Evolutionary conservation across 2,329 filamentous ascomycete species (phyloP).

Genomic region (Arthroderma sp.): DNA sequence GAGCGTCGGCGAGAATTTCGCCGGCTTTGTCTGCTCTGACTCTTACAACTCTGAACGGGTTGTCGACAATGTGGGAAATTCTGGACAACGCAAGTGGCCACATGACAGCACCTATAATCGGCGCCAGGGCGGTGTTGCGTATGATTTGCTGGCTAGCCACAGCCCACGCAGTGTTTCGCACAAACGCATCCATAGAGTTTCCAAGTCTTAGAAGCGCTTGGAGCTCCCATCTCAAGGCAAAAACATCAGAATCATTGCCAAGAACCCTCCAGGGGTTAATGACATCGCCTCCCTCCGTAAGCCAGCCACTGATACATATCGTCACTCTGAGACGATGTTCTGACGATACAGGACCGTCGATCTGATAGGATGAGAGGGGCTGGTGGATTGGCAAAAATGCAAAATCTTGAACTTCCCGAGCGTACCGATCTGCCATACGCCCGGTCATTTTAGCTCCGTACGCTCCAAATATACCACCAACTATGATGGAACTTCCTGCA

Average conservation of each 20-base stretch:
- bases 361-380: slow-evolving; percentile 19
- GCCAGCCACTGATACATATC: slow-evolving; percentile 71
- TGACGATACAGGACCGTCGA: slow-evolving; percentile 25
- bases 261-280: slow-evolving; percentile 65
- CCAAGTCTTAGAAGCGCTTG: slow-evolving; percentile 66
- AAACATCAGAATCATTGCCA: slow-evolving; percentile 60
- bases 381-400: slow-evolving; percentile 57
- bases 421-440: slow-evolving; percentile 79
- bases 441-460: slow-evolving; percentile 72
- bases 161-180: slow-evolving; percentile 67
- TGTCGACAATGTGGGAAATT: slow-evolving; percentile 58
- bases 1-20: slow-evolving; percentile 62
- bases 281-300: slow-evolving; percentile 59
- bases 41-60: slow-evolving; percentile 66
- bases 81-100: slow-evolving; percentile 58
- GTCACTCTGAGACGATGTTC: slow-evolving; percentile 65
- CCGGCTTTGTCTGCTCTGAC: slow-evolving; percentile 70
- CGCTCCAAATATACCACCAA: slow-evolving; percentile 83
- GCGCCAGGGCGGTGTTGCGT: slow-evolving; percentile 55
- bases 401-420: slow-evolving; percentile 77
- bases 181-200: slow-evolving; percentile 59
- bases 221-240: slow-evolving; percentile 72
- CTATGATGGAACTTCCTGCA: slow-evolving; percentile 63
- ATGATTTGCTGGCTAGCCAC: slow-evolving; percentile 63
- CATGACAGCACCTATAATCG: slow-evolving; percentile 50